Evolutionary conservation across 1,139 yeast genomes (phyloP).

Genomic region (Scheffersomyces illinoinensis): DNA sequence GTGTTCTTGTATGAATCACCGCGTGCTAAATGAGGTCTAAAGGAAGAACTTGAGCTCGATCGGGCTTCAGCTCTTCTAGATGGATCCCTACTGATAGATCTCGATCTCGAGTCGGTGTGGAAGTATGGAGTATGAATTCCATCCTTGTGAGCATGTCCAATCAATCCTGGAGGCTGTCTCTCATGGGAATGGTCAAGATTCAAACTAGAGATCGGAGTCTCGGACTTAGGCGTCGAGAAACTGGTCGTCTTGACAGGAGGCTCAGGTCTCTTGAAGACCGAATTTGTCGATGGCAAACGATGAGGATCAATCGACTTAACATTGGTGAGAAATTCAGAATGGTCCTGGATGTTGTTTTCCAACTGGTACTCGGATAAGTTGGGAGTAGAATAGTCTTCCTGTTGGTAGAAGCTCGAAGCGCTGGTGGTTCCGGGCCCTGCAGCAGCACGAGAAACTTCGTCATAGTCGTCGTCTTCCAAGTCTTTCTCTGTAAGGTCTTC

Average conservation of each 20-base stretch:
- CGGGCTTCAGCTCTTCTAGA: constrained; percentile 15
- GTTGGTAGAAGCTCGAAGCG: constrained; percentile 18
- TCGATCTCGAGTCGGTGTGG: constrained; percentile 35
- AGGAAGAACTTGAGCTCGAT: constrained; percentile 32
- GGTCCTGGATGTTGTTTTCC: constrained; percentile 41
- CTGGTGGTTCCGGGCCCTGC: constrained; percentile 3
- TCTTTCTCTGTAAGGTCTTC: constrained; percentile 1
- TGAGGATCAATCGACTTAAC: constrained; percentile 43
- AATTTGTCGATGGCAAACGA: constrained; percentile 26
- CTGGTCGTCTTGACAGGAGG: constrained; percentile 1
- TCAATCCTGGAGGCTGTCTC: neutral
- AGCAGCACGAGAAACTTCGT: constrained; percentile 4
- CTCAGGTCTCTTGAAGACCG: constrained; percentile 1
- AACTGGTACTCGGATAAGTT: constrained; percentile 50
- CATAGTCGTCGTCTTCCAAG: constrained; percentile 1
- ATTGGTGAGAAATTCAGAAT: constrained; percentile 34
- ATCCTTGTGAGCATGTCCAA: constrained; percentile 4
- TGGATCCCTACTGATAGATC: constrained; percentile 33
- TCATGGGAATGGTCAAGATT: neutral
- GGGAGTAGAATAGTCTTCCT: constrained; percentile 43
- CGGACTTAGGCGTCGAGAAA: constrained; percentile 7
- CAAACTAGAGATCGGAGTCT: constrained; percentile 1
- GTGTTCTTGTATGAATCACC: constrained; percentile 65
- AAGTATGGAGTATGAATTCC: constrained; percentile 48
- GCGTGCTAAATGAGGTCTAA: constrained; percentile 60